phyloP scores from a whole-genome alignment of 441 rosid species.

The Raphanus hybrid region DNA sequence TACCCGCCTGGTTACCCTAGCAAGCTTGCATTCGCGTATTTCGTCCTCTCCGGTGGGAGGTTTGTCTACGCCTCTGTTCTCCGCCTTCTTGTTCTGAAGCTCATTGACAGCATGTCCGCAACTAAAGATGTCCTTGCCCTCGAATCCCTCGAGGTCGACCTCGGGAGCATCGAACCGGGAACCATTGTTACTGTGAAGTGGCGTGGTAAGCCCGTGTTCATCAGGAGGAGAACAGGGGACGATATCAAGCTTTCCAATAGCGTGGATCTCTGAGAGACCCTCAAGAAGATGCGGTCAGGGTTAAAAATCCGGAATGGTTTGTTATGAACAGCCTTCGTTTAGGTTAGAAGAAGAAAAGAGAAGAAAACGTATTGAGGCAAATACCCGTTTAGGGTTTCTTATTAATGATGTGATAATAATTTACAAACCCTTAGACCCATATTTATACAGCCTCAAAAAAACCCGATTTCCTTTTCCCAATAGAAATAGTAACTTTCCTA shows the following conservation, averaged over 20 bases:
- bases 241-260: constrained; percentile 86
- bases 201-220: constrained; percentile 24
- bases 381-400: too few species aligned
- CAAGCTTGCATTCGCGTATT: constrained; percentile 97
- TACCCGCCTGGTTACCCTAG: constrained; percentile 95
- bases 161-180: constrained; percentile 85
- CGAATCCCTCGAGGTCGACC: constrained; percentile 97
- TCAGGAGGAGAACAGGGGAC: constrained; percentile 84
- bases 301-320: constrained; percentile 88
- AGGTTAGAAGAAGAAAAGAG: too few species aligned
- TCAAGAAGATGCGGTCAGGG: constrained; percentile 78
- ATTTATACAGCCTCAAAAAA: too few species aligned
- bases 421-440: too few species aligned
- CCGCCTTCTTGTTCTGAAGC: constrained; percentile 69
- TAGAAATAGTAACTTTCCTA: too few species aligned
- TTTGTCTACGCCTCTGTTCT: constrained; percentile 54
- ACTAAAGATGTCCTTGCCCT: constrained; percentile 96
- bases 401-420: too few species aligned
- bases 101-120: constrained; percentile 93
- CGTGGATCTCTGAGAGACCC: constrained; percentile 91
- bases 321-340: too few species aligned
- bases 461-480: too few species aligned
- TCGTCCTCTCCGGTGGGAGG: constrained; percentile 90
- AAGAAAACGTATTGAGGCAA: too few species aligned
- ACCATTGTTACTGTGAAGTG: constrained; percentile 46